These are phyloP conservation scores for Phytopythium ostracodes DNA, from an alignment of 352 stramenopile genomes.

Conservation along the genomic window DNA sequence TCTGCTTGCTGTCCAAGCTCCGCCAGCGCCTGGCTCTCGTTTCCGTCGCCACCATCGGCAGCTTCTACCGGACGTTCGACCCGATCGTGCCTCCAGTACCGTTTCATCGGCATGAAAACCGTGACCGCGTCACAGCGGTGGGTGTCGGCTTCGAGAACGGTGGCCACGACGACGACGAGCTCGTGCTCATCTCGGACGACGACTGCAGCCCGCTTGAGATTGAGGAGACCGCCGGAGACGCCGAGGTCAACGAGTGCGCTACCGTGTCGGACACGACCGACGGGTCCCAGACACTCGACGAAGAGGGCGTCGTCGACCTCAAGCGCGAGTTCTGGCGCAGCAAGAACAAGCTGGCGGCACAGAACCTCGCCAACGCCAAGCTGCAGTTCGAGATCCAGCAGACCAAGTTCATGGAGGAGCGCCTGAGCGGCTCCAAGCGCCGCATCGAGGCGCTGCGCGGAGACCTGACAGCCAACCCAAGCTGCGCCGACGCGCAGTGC, in stretches of 20 bases:
- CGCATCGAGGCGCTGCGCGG: constrained; percentile 16
- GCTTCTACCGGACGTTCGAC: constrained; percentile 12
- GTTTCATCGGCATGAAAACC: background rate
- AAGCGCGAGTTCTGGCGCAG: constrained; percentile 15
- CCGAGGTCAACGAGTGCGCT: background rate
- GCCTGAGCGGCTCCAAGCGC: constrained; percentile 17
- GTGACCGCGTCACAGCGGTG: background rate
- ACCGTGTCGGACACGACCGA: constrained; percentile 5
- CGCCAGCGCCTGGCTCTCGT: background rate
- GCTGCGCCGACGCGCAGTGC: background rate
- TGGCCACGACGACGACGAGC: background rate
- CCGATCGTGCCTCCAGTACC: constrained; percentile 3
- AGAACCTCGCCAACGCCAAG: constrained; percentile 16
- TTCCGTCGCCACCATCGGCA: background rate
- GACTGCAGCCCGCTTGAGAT: constrained; percentile 3
- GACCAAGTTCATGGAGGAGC: constrained; percentile 16
- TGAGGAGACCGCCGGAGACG: background rate
- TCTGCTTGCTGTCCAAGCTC: constrained; percentile 5
- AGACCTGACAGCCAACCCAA: constrained; percentile 6
- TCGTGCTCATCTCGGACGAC: constrained; percentile 8
- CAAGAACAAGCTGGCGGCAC: constrained; percentile 14
- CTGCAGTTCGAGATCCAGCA: constrained; percentile 19
- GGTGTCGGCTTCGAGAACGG: background rate
- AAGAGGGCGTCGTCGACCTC: constrained; percentile 4
- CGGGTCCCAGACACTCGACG: background rate